A percentile compares a stretch with the other conserved stretches of the same genome.
phyloP scores from a whole-genome alignment of 2,329 filamentous ascomycete genomes.

The Pezicula neosporulosa region DNA sequence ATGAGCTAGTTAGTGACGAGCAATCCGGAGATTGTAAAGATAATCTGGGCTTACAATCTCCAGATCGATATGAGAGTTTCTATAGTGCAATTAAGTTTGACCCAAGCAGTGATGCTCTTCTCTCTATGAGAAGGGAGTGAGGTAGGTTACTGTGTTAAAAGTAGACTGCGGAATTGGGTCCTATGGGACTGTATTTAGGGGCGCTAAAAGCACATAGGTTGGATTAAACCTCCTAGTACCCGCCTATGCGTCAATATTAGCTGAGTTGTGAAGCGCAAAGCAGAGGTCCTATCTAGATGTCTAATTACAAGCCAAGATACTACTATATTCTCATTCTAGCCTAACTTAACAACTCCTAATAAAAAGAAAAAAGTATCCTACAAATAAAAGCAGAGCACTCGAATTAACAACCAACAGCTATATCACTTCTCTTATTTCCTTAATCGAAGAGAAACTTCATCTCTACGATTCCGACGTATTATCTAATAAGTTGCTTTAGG shows the following conservation, averaged over 20 bases:
- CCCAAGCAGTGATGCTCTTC: slow-evolving; percentile 48
- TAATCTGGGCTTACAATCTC: slow-evolving; percentile 33
- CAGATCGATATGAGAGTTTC: slow-evolving; percentile 37
- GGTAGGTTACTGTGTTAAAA: too few species aligned
- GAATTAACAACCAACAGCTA: slow-evolving; percentile 45
- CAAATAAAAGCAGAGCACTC: slow-evolving; percentile 44
- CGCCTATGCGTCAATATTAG: too few species aligned
- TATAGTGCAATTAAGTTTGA: slow-evolving; percentile 48
- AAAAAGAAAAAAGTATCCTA: slow-evolving; percentile 38
- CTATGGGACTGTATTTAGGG: too few species aligned
- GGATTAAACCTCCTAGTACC: too few species aligned
- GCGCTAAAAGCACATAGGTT: too few species aligned
- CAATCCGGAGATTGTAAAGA: slow-evolving; percentile 36
- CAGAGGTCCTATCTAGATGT: too few species aligned
- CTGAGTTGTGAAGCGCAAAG: too few species aligned
- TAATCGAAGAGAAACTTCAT: slow-evolving; percentile 48
- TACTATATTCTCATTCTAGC: slow-evolving; percentile 38
- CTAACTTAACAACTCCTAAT: background rate
- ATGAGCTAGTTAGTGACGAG: slow-evolving; percentile 36
- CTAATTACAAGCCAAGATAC: too few species aligned
- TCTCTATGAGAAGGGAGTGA: slow-evolving; percentile 44
- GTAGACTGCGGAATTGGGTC: too few species aligned
- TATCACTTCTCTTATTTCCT: slow-evolving; percentile 39
- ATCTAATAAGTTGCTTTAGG: too few species aligned
- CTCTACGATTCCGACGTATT: slow-evolving; percentile 31